Evolutionary conservation across 2,329 filamentous ascomycete species (phyloP).

Genomic region (Dothidotthia symphoricarpi): DNA sequence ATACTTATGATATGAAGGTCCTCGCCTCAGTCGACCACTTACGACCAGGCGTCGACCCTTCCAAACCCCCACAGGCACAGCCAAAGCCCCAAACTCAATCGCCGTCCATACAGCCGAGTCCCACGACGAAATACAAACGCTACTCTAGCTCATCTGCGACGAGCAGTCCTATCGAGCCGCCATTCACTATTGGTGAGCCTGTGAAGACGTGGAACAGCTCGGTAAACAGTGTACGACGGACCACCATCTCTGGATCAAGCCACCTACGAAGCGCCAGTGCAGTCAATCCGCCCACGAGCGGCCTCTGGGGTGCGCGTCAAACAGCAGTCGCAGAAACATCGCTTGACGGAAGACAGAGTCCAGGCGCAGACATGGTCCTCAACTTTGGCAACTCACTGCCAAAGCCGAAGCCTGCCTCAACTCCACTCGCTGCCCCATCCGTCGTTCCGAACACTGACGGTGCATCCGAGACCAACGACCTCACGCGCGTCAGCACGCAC

Average conservation of each 20-base stretch:
- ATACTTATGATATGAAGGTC: slow-evolving; percentile 71
- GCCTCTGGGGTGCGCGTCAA: slow-evolving; percentile 43
- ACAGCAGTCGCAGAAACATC: slow-evolving; percentile 16
- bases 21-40: slow-evolving; percentile 76
- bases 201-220: slow-evolving; percentile 37
- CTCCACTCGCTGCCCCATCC: slow-evolving; percentile 5
- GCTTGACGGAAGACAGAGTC: slow-evolving; percentile 21
- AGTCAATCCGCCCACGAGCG: slow-evolving; percentile 26
- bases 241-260: slow-evolving; percentile 33
- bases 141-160: slow-evolving; percentile 18
- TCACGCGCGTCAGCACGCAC: slow-evolving; percentile 21
- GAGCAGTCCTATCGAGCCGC: slow-evolving; percentile 31
- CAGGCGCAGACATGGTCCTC: slow-evolving; percentile 35
- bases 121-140: slow-evolving; percentile 24
- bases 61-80: slow-evolving; percentile 18
- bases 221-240: slow-evolving; percentile 43
- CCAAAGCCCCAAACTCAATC: slow-evolving; percentile 29
- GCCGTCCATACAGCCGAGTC: slow-evolving; percentile 28
- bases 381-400: slow-evolving; percentile 33
- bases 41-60: slow-evolving; percentile 51
- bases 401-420: slow-evolving; percentile 10
- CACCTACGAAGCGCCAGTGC: slow-evolving; percentile 16
- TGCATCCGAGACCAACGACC: slow-evolving; percentile 7
- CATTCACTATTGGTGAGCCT: slow-evolving; percentile 31
- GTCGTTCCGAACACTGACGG: slow-evolving; percentile 5